phyloP scores from a whole-genome alignment of 2,329 filamentous ascomycete species.

The Rhynchosporium graminicola region DNA sequence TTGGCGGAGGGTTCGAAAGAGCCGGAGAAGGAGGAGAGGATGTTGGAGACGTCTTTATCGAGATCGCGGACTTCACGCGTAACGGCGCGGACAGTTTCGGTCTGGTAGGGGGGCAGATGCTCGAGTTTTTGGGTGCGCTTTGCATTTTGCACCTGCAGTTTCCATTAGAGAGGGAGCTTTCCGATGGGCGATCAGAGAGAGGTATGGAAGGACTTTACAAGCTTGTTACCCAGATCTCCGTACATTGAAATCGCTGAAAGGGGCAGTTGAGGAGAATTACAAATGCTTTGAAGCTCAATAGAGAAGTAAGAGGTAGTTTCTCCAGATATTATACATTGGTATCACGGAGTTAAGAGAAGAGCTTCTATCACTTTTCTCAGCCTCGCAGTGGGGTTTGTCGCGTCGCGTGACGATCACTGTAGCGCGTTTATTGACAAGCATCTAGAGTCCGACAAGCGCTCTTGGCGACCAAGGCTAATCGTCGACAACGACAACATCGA shows the following conservation, averaged over 20 bases:
- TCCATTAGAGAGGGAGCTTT: constrained; percentile 13
- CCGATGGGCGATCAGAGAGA: background rate
- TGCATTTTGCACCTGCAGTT: constrained; percentile 80
- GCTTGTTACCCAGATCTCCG: constrained; percentile 69
- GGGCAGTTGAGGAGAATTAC: no score
- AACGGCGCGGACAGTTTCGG: constrained; percentile 83
- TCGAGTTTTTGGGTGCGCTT: constrained; percentile 88
- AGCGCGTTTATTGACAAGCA: constrained; percentile 1
- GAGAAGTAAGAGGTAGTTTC: no score
- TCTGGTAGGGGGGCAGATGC: constrained; percentile 87
- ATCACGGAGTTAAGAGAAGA: background rate
- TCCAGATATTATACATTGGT: no score
- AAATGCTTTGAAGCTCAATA: no score
- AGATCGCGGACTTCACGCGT: constrained; percentile 92
- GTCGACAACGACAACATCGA: background rate
- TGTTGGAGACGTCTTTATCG: constrained; percentile 77
- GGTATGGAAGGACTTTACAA: constrained; percentile 48
- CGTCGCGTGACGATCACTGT: no score
- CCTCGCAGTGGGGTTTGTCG: constrained; percentile 12
- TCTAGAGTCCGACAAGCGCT: background rate
- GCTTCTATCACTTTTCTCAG: constrained; percentile 7
- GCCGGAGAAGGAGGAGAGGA: constrained; percentile 80
- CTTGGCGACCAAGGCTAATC: constrained; percentile 6
- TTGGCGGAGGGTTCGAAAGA: constrained; percentile 86
- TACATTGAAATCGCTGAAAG: constrained; percentile 55